Percentiles rank a stretch among this genome's conserved stretches.
These are phyloP conservation scores for Arabidopsis arenosa DNA, from an alignment of 345 rosid species.

Conservation along the genomic window DNA sequence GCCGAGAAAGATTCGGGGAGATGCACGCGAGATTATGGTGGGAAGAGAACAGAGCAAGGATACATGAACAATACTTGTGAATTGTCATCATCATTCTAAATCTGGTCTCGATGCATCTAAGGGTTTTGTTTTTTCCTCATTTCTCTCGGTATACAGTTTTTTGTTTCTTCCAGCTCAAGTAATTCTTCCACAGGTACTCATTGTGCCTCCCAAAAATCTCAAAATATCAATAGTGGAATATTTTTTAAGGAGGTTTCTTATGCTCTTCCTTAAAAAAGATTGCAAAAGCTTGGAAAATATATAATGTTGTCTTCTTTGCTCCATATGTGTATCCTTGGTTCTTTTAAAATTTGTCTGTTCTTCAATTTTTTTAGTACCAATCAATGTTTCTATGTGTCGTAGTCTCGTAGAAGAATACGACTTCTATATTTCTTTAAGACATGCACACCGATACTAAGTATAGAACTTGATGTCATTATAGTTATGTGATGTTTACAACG, in stretches of 20 bases:
- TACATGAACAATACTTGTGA: slow-evolving; percentile 89
- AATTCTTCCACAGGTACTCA: slow-evolving; percentile 24
- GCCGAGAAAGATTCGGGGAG: slow-evolving; percentile 97
- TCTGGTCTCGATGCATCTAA: slow-evolving; percentile 8
- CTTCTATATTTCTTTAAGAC: too few species aligned
- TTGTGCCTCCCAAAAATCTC: slow-evolving; percentile 32
- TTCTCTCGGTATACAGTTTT: slow-evolving; percentile 30
- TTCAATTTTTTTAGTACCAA: background rate
- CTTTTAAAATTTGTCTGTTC: background rate
- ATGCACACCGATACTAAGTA: too few species aligned
- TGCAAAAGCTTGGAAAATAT: background rate
- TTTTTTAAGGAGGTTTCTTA: slow-evolving; percentile 5
- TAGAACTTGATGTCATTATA: too few species aligned
- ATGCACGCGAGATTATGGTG: slow-evolving; percentile 98
- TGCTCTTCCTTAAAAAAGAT: background rate
- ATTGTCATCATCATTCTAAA: slow-evolving; percentile 53
- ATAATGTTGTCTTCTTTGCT: background rate
- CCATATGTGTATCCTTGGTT: slow-evolving; percentile 3
- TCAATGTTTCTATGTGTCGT: too few species aligned
- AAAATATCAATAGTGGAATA: slow-evolving; percentile 26
- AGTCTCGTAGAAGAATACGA: too few species aligned
- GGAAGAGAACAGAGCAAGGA: slow-evolving; percentile 97
- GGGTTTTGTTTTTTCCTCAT: slow-evolving; percentile 36
- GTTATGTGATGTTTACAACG: too few species aligned
- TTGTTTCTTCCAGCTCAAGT: slow-evolving; percentile 31